A percentile compares a stretch with the other conserved stretches of the same genome.
These are phyloP conservation scores for Thamnidium elegans DNA, from an alignment of 192 early-diverging fungal species.

Conservation along the genomic window DNA sequence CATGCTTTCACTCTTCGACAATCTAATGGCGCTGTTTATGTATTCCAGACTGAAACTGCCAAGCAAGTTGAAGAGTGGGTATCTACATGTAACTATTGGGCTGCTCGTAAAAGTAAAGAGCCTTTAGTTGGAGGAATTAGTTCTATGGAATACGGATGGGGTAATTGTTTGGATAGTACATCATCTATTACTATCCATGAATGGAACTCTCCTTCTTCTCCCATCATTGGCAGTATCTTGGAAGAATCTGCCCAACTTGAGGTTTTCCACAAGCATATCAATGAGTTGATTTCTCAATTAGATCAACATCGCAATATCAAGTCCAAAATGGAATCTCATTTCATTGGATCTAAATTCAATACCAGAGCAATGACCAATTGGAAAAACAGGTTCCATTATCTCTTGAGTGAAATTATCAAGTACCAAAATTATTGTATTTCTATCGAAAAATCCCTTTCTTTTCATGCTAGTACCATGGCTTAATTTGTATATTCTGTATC, in stretches of 20 bases:
- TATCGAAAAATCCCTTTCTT: slow-evolving; percentile 49
- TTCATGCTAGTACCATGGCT: slow-evolving; percentile 11
- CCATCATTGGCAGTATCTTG: slow-evolving; percentile 34
- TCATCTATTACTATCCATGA: slow-evolving; percentile 37
- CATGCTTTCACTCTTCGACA: slow-evolving; percentile 86
- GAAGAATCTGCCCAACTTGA: slow-evolving; percentile 53
- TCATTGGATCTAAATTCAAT: slow-evolving; percentile 29
- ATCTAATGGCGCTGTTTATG: slow-evolving; percentile 72
- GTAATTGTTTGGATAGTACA: slow-evolving; percentile 34
- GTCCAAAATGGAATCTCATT: slow-evolving; percentile 39
- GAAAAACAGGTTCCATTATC: slow-evolving; percentile 73
- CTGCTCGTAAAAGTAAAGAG: slow-evolving; percentile 85
- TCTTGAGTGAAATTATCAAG: slow-evolving; percentile 81
- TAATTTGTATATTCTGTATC: too few species aligned
- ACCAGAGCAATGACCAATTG: slow-evolving; percentile 71
- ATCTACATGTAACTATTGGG: slow-evolving; percentile 91
- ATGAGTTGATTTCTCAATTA: slow-evolving; percentile 65
- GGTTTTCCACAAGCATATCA: slow-evolving; percentile 58
- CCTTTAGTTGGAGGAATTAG: slow-evolving; percentile 84
- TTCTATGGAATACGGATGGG: slow-evolving; percentile 95
- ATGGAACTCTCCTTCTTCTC: slow-evolving; percentile 50
- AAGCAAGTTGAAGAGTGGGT: slow-evolving; percentile 83
- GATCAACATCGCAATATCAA: slow-evolving; percentile 62
- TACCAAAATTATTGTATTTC: slow-evolving; percentile 79
- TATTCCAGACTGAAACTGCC: slow-evolving; percentile 79